Evolutionary conservation across 2,329 filamentous ascomycete genomes (phyloP).

Genomic region (Mariannaea sp.): DNA sequence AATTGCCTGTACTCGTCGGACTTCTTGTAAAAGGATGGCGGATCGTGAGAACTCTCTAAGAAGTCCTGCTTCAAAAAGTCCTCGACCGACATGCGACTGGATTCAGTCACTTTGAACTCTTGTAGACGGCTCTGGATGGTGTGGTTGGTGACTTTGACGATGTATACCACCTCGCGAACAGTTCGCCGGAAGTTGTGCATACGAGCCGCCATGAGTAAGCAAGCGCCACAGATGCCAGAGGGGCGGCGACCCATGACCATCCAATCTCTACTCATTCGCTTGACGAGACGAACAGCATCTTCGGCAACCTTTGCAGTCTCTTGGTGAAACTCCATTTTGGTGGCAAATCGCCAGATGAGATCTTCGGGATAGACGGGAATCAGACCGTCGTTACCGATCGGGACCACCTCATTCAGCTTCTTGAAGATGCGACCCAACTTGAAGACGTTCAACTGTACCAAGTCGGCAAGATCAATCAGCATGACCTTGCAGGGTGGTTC

Average conservation of each 20-base stretch:
- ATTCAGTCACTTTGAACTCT: slow-evolving; percentile 88
- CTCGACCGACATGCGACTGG: slow-evolving; percentile 82
- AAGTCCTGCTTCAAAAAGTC: slow-evolving; percentile 78
- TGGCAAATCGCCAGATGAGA: slow-evolving; percentile 87
- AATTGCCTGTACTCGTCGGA: slow-evolving; percentile 62
- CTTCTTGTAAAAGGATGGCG: slow-evolving; percentile 78
- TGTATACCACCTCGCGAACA: slow-evolving; percentile 93
- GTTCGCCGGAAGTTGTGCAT: slow-evolving; percentile 98
- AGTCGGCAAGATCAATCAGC: slow-evolving; percentile 93
- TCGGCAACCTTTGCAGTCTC: slow-evolving; percentile 83
- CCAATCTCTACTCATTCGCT: slow-evolving; percentile 96
- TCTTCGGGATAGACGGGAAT: slow-evolving; percentile 83
- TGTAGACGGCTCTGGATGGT: slow-evolving; percentile 90
- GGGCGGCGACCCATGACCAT: slow-evolving; percentile 94
- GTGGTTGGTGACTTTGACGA: slow-evolving; percentile 93
- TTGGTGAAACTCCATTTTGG: slow-evolving; percentile 86
- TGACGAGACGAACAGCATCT: slow-evolving; percentile 84
- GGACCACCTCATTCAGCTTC: slow-evolving; percentile 72
- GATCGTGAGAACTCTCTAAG: slow-evolving; percentile 75
- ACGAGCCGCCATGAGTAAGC: slow-evolving; percentile 89
- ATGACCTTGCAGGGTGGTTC: slow-evolving; percentile 82
- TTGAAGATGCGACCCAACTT: slow-evolving; percentile 90
- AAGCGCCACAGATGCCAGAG: slow-evolving; percentile 91
- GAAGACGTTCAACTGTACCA: slow-evolving; percentile 85
- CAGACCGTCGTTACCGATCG: slow-evolving; percentile 67